Percentiles rank a stretch among this genome's conserved stretches.
These are phyloP conservation scores for Bjerkandera adusta DNA, from an alignment of 1,284 basidiomycete genomes.

Conservation along the genomic window DNA sequence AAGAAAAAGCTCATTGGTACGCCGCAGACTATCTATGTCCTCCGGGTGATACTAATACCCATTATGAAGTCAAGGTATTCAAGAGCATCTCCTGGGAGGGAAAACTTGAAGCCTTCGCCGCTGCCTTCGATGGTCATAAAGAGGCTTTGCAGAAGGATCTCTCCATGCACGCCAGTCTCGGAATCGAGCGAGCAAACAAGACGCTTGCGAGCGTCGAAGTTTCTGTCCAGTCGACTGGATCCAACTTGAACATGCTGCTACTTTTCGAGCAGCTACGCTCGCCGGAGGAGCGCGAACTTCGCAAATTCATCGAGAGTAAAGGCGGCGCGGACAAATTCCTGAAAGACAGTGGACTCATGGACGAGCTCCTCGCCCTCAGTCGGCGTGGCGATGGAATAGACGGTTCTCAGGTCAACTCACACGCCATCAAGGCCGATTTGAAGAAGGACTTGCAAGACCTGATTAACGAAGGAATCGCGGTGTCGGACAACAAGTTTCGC, in stretches of 20 bases:
- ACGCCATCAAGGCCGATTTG: conserved; percentile 16
- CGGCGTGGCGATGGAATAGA: no score
- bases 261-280: conserved; percentile 11
- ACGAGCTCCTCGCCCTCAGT: conserved; percentile 2
- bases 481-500: conserved; percentile 26
- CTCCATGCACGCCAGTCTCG: conserved; percentile 29
- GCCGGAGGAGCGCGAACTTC: conserved; percentile 9
- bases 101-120: conserved; percentile 28
- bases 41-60: not conserved
- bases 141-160: conserved; percentile 29
- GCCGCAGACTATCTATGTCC: not conserved
- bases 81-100: conserved; percentile 34
- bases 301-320: conserved; percentile 5
- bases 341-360: conserved; percentile 6
- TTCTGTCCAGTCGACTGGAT: not conserved
- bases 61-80: conserved; percentile 31
- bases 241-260: conserved; percentile 9
- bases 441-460: conserved; percentile 14
- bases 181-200: conserved; percentile 30
- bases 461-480: conserved; percentile 19
- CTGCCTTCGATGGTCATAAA: conserved; percentile 28
- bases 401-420: not conserved
- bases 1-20: conserved; percentile 26
- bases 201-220: conserved; percentile 22
- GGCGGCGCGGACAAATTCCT: conserved; percentile 8